phyloP scores from a whole-genome alignment of 192 early-diverging fungal species.

The Chytriomyces hyalinus region DNA sequence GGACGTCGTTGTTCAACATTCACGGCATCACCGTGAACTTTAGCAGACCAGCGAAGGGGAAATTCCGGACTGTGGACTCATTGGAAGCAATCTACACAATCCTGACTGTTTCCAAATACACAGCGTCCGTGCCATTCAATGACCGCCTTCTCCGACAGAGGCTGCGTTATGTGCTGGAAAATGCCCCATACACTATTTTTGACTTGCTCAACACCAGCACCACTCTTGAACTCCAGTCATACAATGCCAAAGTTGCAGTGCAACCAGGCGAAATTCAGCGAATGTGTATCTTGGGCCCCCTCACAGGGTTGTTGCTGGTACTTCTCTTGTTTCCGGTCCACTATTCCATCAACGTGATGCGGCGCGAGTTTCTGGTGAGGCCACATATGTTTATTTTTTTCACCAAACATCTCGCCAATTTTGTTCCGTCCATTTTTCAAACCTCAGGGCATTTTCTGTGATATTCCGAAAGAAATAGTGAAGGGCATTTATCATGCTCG shows the following conservation, averaged over 20 bases:
- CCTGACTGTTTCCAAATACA: neutral
- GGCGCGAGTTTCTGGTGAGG: conserved; percentile 17
- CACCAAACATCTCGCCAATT: too few species aligned
- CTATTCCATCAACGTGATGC: neutral
- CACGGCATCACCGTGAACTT: neutral
- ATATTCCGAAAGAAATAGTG: conserved; percentile 49
- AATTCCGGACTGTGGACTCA: neutral
- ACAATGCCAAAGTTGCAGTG: neutral
- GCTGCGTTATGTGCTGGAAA: neutral
- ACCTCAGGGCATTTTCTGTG: conserved; percentile 31
- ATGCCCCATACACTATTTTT: neutral
- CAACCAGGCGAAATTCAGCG: neutral
- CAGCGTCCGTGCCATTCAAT: neutral
- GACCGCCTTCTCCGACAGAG: neutral
- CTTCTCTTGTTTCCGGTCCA: conserved; percentile 9
- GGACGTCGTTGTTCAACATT: neutral
- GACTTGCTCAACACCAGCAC: conserved; percentile 16
- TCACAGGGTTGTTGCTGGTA: neutral
- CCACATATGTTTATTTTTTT: neutral
- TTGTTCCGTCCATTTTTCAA: neutral
- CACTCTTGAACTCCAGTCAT: neutral
- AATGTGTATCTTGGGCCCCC: neutral
- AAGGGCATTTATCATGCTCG: conserved; percentile 46
- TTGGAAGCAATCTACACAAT: neutral
- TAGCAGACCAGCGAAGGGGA: neutral